Conservation (phyloP, 768 basidiomycete genomes). For the Amanita inopinata region DNA sequence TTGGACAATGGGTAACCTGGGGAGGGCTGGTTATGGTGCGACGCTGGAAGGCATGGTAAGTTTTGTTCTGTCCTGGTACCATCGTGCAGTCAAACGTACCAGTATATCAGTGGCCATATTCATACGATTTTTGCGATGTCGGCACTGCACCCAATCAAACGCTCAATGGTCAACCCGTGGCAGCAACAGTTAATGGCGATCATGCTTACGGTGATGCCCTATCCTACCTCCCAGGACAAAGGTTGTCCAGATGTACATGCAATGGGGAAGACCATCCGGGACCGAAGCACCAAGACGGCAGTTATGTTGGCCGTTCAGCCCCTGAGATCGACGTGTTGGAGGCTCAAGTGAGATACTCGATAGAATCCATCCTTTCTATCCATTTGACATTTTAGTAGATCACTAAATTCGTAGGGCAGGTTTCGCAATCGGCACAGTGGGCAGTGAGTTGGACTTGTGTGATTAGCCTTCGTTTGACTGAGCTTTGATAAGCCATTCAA, state of each 20-base stretch:
- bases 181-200: slow-evolving; percentile 51
- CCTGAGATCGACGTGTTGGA: slow-evolving; percentile 88
- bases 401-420: slow-evolving; percentile 51
- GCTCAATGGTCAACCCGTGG: slow-evolving; percentile 49
- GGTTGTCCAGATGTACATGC: slow-evolving; percentile 78
- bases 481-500: slow-evolving; percentile 51
- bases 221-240: slow-evolving; percentile 69
- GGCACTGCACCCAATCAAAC: slow-evolving; percentile 77
- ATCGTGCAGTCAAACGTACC: slow-evolving; percentile 7
- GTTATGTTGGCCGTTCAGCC: slow-evolving; percentile 67
- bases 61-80: slow-evolving; percentile 1
- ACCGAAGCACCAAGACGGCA: slow-evolving; percentile 58
- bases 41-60: slow-evolving; percentile 65
- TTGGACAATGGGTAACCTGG: slow-evolving; percentile 63
- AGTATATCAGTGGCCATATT: slow-evolving; percentile 58
- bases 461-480: slow-evolving; percentile 3
- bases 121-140: slow-evolving; percentile 72
- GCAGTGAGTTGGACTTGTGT: slow-evolving; percentile 35
- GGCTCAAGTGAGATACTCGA: slow-evolving; percentile 39
- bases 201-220: slow-evolving; percentile 28
- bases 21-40: slow-evolving; percentile 79
- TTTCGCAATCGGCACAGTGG: slow-evolving; percentile 77
- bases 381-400: slow-evolving; percentile 12
- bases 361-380: slow-evolving; percentile 9
- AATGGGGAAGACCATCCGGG: slow-evolving; percentile 71